A percentile compares a stretch with the other conserved stretches of the same genome.
Evolutionary conservation across 805 yeast genomes (phyloP).

Genomic region (Kazachstania kunashirensis): DNA sequence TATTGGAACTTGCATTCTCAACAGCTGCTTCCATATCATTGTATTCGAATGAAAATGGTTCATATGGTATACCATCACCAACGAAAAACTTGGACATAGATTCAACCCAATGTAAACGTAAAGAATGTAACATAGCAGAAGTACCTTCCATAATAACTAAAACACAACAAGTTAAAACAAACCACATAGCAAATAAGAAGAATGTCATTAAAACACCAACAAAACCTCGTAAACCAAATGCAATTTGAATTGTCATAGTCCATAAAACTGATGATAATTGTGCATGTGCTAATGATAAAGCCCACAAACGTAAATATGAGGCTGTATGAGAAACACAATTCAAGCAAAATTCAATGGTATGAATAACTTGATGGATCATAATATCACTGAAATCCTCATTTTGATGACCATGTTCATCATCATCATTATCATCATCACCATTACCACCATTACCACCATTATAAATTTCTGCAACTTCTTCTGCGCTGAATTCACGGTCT

Average conservation of each 20-base stretch:
- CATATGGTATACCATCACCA: constrained; percentile 64
- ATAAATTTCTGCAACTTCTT: constrained; percentile 35
- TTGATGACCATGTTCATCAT: constrained; percentile 36
- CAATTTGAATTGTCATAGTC: constrained; percentile 62
- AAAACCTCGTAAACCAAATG: constrained; percentile 47
- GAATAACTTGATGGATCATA: constrained; percentile 71
- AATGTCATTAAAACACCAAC: constrained; percentile 50
- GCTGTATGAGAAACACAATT: constrained; percentile 77
- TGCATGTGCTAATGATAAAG: constrained; percentile 70
- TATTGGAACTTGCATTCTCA: neutral
- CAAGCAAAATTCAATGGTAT: constrained; percentile 70
- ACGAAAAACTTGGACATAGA: constrained; percentile 72
- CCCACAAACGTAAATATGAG: constrained; percentile 70
- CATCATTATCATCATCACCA: constrained; percentile 26
- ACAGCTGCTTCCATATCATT: constrained; percentile 15
- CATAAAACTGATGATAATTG: constrained; percentile 65
- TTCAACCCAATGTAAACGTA: constrained; percentile 76
- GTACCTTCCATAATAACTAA: constrained; percentile 76
- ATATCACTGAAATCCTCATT: constrained; percentile 53
- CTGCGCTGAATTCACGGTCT: constrained; percentile 2
- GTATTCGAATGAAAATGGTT: constrained; percentile 45
- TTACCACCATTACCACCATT: constrained; percentile 21
- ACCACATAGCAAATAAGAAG: constrained; percentile 64
- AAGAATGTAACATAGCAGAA: constrained; percentile 72
- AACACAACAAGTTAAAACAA: constrained; percentile 55